Base-by-base conservation (phyloP, 345 rosid genomes). In the Eutrema heterophyllum region DNA sequence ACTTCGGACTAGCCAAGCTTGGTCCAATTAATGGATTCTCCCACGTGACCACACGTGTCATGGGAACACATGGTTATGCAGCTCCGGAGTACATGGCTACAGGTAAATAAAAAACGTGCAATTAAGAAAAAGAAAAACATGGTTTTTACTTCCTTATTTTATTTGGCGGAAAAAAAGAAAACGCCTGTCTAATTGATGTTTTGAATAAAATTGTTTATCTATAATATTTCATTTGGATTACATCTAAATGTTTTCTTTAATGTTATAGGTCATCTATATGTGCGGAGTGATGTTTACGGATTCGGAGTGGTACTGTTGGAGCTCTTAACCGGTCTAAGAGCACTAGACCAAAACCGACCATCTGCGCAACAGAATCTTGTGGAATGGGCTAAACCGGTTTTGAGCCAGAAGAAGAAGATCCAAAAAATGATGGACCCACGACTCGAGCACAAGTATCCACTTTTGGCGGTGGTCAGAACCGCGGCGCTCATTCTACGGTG, bases 11-110 rank as follows among this genome's bases (percentile, higher is more conserved):
- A 10, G 98, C 93, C 0, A 93, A 89, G 68, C 57, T 78, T 1
- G 97, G 98, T 9, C 98, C 98, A 0, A 68, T 78, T 1, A 82
- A 86, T 53, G 98, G 96, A 64, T 39, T 73, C 44, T 81, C 96
- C 0, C 97, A 93, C 16, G 83, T 93, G 4, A 83, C 98, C 35
- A 90, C 97, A 0, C 81, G 82, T 9, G 77, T 89, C 33, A 74
- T 90, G 85, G 97, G 98, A 68, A 93, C 98, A 0, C 86, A 75
- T 9, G 98, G 98, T 1, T 93, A 93, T 30, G 93, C 97, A 9
- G 98, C 97, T 45, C 98, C 97, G 0, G 98, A 90, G 50, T 90
- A 93, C 60, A 80, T 90, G 13, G 88, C 91, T 7, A 87, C 95
- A 4, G 97, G 97, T 89, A 83, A 58, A 32, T 15, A 5, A 35